phyloP scores from a whole-genome alignment of 495 filamentous ascomycete species.

The Hypoxylon fuscum region DNA sequence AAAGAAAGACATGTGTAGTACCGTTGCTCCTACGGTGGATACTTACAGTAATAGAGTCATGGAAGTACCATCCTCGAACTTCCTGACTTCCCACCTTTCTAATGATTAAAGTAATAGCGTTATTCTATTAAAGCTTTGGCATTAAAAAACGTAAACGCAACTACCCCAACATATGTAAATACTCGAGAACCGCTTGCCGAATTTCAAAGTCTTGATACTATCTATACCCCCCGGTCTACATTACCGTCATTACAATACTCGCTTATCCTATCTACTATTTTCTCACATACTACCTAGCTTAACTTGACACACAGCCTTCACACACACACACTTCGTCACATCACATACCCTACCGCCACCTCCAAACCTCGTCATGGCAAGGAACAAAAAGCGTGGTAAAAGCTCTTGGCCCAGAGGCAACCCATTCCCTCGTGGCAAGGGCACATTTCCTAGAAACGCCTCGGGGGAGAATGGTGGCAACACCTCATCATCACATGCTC shows the following conservation, averaged over 20 bases:
- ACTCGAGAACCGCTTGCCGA: too few relatives aligned
- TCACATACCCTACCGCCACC: not conserved
- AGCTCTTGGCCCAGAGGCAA: not conserved
- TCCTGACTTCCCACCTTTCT: too few relatives aligned
- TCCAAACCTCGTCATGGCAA: constrained; percentile 19
- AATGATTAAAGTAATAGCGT: too few relatives aligned
- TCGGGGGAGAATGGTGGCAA: constrained; percentile 25
- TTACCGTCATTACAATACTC: constrained; percentile 32
- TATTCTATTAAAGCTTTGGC: too few relatives aligned
- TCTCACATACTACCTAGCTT: too few relatives aligned
- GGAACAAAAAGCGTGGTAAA: constrained; percentile 20
- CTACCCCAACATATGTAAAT: too few relatives aligned
- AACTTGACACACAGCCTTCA: constrained; percentile 1
- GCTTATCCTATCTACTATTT: not conserved
- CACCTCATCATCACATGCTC: constrained; percentile 8
- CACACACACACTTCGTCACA: not conserved
- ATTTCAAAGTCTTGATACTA: too few relatives aligned
- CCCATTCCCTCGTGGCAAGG: constrained; percentile 13
- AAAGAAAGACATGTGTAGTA: too few relatives aligned
- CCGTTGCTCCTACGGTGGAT: too few relatives aligned
- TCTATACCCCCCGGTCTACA: constrained; percentile 25
- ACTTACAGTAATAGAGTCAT: too few relatives aligned
- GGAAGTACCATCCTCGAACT: too few relatives aligned
- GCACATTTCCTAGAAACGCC: constrained; percentile 4
- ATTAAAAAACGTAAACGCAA: too few relatives aligned